These are phyloP conservation scores for Amylocarpus encephaloides DNA, from an alignment of 2,329 filamentous ascomycete species.

Conservation along the genomic window DNA sequence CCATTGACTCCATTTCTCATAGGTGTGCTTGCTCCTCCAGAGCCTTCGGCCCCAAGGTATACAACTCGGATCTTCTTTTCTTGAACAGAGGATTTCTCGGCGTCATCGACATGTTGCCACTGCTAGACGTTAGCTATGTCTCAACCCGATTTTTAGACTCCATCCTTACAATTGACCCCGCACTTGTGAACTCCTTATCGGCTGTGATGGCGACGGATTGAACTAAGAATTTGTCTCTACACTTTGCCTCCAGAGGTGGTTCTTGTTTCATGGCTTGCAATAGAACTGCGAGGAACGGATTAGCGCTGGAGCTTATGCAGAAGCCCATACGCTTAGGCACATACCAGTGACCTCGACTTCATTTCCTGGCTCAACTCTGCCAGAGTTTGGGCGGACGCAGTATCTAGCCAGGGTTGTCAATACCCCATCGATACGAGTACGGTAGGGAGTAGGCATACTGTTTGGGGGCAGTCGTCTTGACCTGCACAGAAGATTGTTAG, in stretches of 20 bases:
- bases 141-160: not conserved
- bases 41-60: conserved; percentile 64
- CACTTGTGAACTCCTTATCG: conserved; percentile 77
- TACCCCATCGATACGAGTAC: conserved; percentile 15
- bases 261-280: conserved; percentile 98
- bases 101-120: conserved; percentile 68
- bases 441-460: conserved; percentile 59
- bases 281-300: conserved; percentile 55
- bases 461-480: conserved; percentile 98
- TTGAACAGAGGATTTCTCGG: conserved; percentile 69
- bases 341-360: conserved; percentile 89
- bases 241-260: conserved; percentile 77
- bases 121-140: conserved; percentile 11
- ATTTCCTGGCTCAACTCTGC: conserved; percentile 84
- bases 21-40: conserved; percentile 21
- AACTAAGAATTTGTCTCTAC: conserved; percentile 95
- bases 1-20: conserved; percentile 26
- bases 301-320: conserved; percentile 11
- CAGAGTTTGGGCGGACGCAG: conserved; percentile 94
- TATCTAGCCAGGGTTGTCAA: conserved; percentile 57
- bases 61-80: conserved; percentile 94
- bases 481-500: conserved; percentile 45
- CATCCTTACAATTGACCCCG: conserved; percentile 67
- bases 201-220: conserved; percentile 80
- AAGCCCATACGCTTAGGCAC: conserved; percentile 22